Base-by-base conservation (phyloP, 164 flowering plant species). In the Piper longum region DNA sequence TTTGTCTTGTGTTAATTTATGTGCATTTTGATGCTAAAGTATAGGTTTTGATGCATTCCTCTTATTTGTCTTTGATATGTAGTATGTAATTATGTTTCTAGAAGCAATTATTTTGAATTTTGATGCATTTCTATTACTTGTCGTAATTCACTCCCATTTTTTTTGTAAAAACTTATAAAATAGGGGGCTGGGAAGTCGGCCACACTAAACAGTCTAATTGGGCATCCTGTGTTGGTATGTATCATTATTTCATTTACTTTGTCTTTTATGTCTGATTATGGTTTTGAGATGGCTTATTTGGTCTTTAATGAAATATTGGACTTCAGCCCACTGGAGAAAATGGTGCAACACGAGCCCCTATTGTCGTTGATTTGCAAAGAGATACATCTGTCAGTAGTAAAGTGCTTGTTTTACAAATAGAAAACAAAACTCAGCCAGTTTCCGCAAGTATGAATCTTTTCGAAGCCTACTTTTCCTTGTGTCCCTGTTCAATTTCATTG, bases 121-220 rank as follows among this genome's bases (percentile, higher is more conserved):
- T 48, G 52, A 5, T 26, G 14, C 14, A 2, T 56, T 26, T 16
- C 6, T 56, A 17, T 56, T 55, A 8, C 59, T 56, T 56, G 6
- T 56, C 16, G 8, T 6, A 48, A 48, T 9, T 5, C 14, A 14
- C 14, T 48, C 14, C 8, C 11, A 48, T 48, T 48, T 48, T 45
- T 48, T 2, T 48, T 4, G 11, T 48, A 14, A 48, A 48, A 48
- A 5, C 12, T 51, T 70, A n/a, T 18, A 65, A 56, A 52, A 41
- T 74, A 90, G 97, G 97, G 99, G 69, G 97, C 97, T 52, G 99
- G 99, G 41, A 93, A 93, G 76, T 93, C 99, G 64, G 97, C 96
- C 4, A 87, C 82, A 5, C 73, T 93, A 78, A 93, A 90, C 75
- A 93, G 97, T 80, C 73, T 93, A 64, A 85, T 93, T 67, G 99